Evolutionary conservation across 2,329 filamentous ascomycete species (phyloP).

Genomic region (Emmonsia crescens): DNA sequence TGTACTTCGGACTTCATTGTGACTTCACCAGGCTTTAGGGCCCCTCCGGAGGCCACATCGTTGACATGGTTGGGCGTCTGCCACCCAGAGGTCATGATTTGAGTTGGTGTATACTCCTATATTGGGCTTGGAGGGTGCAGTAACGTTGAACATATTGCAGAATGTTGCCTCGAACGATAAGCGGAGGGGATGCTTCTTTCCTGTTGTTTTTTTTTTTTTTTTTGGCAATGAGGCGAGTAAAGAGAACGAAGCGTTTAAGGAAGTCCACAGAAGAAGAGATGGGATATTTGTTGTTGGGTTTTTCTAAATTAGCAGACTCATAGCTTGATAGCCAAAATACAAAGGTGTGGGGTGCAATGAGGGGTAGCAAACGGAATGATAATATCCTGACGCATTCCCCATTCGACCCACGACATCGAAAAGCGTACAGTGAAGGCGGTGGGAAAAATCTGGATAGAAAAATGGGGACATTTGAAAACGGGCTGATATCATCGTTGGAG

Average conservation of each 20-base stretch:
- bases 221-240: neutral
- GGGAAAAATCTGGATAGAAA: neutral
- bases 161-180: neutral
- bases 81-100: slow-evolving; percentile 81
- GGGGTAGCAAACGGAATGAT: neutral
- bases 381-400: neutral
- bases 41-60: slow-evolving; percentile 54
- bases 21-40: slow-evolving; percentile 70
- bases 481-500: neutral
- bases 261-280: neutral
- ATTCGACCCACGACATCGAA: neutral
- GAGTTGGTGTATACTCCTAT: slow-evolving; percentile 96
- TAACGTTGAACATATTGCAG: neutral
- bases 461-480: neutral
- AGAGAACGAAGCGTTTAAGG: no score
- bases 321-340: neutral
- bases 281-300: neutral
- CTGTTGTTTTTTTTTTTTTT: neutral
- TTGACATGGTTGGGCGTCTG: slow-evolving; percentile 67
- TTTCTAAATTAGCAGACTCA: neutral
- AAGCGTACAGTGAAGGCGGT: no score
- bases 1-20: slow-evolving; percentile 85
- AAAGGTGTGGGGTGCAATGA: neutral
- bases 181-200: neutral
- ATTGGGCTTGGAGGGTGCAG: slow-evolving; percentile 53